Evolutionary conservation across 768 basidiomycete species (phyloP), one percentile per base, ranked within the genome.

Genomic region (Myochromella boudieri): DNA sequence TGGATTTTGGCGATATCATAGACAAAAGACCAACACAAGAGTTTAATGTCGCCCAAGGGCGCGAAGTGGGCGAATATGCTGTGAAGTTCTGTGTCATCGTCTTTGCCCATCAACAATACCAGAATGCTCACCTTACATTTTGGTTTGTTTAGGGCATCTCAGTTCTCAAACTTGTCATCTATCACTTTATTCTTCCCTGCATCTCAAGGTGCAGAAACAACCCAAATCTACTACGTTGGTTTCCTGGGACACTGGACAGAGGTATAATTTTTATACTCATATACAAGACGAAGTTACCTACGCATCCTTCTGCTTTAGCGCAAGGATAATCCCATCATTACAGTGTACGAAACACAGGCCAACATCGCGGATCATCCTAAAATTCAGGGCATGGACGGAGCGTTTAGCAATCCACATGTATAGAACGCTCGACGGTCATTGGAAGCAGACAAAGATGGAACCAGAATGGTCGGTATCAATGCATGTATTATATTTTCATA

Each of bases 331-430:
- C 90, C 93, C 1, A 76, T 91, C 29, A 78, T 95, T 45, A 85
- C 91, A 0, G 82, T 95, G 10, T 97, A 95, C 57, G 94, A 97
- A 65, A 68, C 87, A 0, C 86, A 88, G 53, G 88, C 94, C 7
- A 93, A 92, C 54, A 70, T 87, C 24, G 87, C 91, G 1, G 94
- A 95, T 61, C 94, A 95, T 55, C 76, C 82, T 50, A 92, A 91
- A 67, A 87, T 92, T 38, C 83, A 82, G 58, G 90, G 91, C n/a
- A 84, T 78, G 36, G 83, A 84, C 27, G 81, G 82, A 7, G 74
- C 70, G 49, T 71, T 80, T 53, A 80, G 66, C 49, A 62, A 71
- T 28, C 72, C 81, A 6, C 75, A 75, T 37, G 52, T 54, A 42
- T 64, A 55, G 57, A 21, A 38, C 14, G 17, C 42, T 11, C 27